Conservation (phyloP, 139 green algal genomes). For the Closterium sp. region DNA sequence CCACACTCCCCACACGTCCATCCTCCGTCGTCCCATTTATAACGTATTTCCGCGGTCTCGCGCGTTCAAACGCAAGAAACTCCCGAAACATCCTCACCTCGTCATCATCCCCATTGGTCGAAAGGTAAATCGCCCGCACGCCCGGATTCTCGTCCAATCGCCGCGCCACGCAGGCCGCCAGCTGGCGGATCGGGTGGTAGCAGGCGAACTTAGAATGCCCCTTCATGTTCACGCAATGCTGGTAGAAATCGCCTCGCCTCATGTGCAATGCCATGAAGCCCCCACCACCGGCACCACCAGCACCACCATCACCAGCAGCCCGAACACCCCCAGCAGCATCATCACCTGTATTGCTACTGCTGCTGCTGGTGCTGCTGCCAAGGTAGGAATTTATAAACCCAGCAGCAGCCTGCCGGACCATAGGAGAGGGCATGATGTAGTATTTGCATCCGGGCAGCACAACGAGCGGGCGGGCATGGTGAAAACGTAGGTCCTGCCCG, state of each 20-base stretch:
- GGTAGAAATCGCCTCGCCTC: slow-evolving; percentile 30
- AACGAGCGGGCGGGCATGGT: slow-evolving; percentile 3
- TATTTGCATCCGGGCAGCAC: slow-evolving; percentile 3
- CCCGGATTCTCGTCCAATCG: slow-evolving; percentile 18
- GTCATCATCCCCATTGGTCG: slow-evolving; percentile 30
- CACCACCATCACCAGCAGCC: neutral
- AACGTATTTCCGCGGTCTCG: neutral
- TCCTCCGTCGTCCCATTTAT: neutral
- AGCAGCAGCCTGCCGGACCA: slow-evolving; percentile 5
- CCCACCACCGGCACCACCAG: neutral
- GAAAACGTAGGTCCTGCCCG: slow-evolving; percentile 13
- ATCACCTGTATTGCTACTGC: neutral
- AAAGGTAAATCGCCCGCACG: slow-evolving; percentile 5
- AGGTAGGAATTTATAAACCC: slow-evolving; percentile 35
- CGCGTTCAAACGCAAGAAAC: slow-evolving; percentile 3
- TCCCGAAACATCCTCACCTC: slow-evolving; percentile 21
- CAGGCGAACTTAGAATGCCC: neutral
- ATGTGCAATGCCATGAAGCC: slow-evolving; percentile 32
- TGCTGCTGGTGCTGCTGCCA: neutral
- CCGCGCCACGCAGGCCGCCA: slow-evolving; percentile 4
- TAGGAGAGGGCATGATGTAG: slow-evolving; percentile 1
- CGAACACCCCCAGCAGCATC: neutral
- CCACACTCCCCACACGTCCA: neutral
- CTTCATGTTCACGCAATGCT: slow-evolving; percentile 14
- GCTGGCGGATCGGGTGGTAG: slow-evolving; percentile 21